Percentiles rank a stretch among this genome's conserved stretches.
Conservation (phyloP, 2,329 filamentous ascomycete species). For the Didymella keratinophila region DNA sequence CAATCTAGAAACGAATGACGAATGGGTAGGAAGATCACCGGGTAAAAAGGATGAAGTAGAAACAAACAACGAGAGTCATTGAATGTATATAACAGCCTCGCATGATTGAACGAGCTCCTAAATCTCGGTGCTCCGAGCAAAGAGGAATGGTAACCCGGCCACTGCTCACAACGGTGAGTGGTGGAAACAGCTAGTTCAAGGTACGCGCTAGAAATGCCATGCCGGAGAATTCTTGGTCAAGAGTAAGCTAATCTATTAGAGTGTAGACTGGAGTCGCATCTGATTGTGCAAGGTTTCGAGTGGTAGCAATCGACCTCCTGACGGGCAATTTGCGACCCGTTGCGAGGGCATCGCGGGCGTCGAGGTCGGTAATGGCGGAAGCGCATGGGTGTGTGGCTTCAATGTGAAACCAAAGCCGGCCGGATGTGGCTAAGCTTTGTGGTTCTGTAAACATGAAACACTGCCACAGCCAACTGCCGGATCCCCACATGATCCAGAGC, state of each 20-base stretch:
- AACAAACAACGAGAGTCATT: constrained; percentile 1
- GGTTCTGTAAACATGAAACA: constrained; percentile 13
- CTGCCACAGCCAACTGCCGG: constrained; percentile 5
- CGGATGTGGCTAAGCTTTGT: constrained; percentile 1
- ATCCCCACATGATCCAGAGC: constrained; percentile 1
- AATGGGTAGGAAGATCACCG: constrained; percentile 1
- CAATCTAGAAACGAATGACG: constrained; percentile 10
- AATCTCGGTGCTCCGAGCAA: constrained; percentile 3
- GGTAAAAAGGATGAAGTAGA: not conserved
- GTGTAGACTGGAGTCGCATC: not conserved
- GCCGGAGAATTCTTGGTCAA: constrained; percentile 5
- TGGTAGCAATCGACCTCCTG: not conserved
- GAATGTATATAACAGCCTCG: constrained; percentile 8
- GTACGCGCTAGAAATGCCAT: constrained; percentile 1
- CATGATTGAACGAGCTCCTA: not conserved
- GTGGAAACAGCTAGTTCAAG: constrained; percentile 10
- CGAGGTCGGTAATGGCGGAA: not conserved
- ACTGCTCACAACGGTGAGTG: constrained; percentile 1
- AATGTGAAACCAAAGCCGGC: constrained; percentile 5
- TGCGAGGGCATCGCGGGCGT: not conserved
- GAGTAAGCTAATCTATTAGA: not conserved
- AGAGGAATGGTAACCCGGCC: not conserved
- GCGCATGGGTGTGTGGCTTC: not conserved
- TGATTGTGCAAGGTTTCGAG: constrained; percentile 6
- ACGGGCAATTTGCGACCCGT: not conserved